phyloP scores from a whole-genome alignment of 1,139 yeast species.

The Yamadazyma sp. region DNA sequence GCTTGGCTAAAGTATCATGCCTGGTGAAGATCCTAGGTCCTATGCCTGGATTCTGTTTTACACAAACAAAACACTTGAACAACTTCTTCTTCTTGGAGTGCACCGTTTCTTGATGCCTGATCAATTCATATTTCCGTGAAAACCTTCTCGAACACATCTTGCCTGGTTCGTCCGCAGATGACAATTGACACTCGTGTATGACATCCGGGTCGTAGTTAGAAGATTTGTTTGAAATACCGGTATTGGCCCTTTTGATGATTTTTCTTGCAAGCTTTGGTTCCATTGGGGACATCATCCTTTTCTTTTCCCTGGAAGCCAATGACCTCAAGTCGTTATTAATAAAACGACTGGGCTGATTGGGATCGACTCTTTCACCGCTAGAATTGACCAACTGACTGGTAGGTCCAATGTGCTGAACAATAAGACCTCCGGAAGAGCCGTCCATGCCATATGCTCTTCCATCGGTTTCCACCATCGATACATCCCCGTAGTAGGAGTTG shows the following conservation, averaged over 20 bases:
- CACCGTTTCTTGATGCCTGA: conserved; percentile 94
- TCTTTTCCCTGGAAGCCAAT: conserved; percentile 22
- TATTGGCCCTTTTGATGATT: conserved; percentile 24
- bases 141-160: conserved; percentile 77
- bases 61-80: conserved; percentile 85
- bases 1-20: conserved; percentile 93
- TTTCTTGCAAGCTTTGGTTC: conserved; percentile 29
- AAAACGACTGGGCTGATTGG: conserved; percentile 14
- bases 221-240: conserved; percentile 33
- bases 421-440: conserved; percentile 3
- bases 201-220: conserved; percentile 53
- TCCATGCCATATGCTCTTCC: background rate
- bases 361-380: conserved; percentile 11
- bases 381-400: conserved; percentile 9
- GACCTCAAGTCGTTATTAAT: conserved; percentile 25
- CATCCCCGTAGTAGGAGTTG: background rate
- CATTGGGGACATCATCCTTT: conserved; percentile 15
- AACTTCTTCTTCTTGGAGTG: conserved; percentile 87
- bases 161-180: conserved; percentile 49
- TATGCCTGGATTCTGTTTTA: conserved; percentile 52
- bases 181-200: conserved; percentile 48
- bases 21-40: conserved; percentile 81
- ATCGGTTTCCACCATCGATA: background rate
- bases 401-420: conserved; percentile 8
- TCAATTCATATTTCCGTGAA: conserved; percentile 90